Evolutionary conservation across 1,284 basidiomycete genomes (phyloP), one percentile per base, ranked within the genome.

Genomic region (Naganishia sp.): DNA sequence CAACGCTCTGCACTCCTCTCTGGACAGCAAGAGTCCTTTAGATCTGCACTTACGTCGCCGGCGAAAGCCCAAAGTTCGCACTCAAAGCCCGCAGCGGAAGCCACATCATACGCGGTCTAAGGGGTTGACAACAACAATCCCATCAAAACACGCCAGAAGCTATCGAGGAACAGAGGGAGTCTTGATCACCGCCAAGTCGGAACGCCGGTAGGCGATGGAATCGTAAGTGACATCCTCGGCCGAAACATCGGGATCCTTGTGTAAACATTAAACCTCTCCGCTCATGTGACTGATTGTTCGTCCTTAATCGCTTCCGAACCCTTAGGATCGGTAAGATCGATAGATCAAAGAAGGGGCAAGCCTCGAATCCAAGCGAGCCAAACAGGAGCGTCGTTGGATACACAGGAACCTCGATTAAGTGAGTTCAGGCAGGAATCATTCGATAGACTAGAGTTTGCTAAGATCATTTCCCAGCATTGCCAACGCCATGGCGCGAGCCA

Each of bases 401-500:
- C 23, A 61, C 48, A 42, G 59, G 59, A 18, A 61, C 59, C 4
- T 61, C 59, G 16, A 61, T 61, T 48, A 61, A 61, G 59, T 61
- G 36, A 18, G 59, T 28, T 15, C 15, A n/a, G n/a, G 16, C 45
- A 15, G 10, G 49, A 7, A 15, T 28, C 49, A 18, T 4, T 13
- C 28, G 23, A 31, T 28, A 28, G 10, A 9, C 13, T 31, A 31
- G n/a, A 11, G 13, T 4, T 23, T 16, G 3, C 33, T 21, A 18
- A 39, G 36, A 6, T 55, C 13, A n/a, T 39, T 6, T 10, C 36
- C 25, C n/a, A 61, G 59, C 39, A 48, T 50, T 42, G 59, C 59
- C n/a, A 36, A 61, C 59, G 59, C 59, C 39, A 61, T 61, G 59
- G 59, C 59, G 15, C 59, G 59, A n/a, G 59, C 59, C 45, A 49